Evolutionary conservation across 805 yeast species (phyloP), one percentile per base, ranked within the genome.

Genomic region (Wickerhamomyces bisporus): DNA sequence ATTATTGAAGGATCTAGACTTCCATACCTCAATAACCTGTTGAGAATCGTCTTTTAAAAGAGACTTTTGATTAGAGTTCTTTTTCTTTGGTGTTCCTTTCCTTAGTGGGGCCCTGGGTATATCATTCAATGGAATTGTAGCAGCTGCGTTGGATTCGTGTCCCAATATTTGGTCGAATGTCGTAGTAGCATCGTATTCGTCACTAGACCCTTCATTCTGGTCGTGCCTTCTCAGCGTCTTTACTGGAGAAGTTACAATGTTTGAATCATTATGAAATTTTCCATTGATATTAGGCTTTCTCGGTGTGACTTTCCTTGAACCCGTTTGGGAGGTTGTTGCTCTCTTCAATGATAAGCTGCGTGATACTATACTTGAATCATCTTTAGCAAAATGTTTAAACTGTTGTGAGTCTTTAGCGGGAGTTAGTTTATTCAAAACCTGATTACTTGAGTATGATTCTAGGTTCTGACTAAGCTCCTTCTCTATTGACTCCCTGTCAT

Each of bases 221-320:
- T 35, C 26, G 28, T 37, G 41, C 7, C 47, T 38, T 23, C 49
- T 41, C 34, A 42, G 29, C 9, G 49, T 41, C 35, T 49, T 53
- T 5, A 53, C 43, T 5, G 57, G 57, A 1, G 57, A 51, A 2
- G 53, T 47, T 6, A 44, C 42, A 10, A 51, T 46, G 29, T 44
- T 44, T 18, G 53, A 44, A 31, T 49, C 56, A 29, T 41, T 36
- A 17, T 44, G 46, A n/a, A 30, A 6, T 24, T 26, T 26, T 26
- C 24, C 24, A 30, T 30, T 12, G 10, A 19, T n/a, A 11, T n/a
- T 13, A 13, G 32, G 10, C 15, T 14, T 26, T 19, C 21, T 34
- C 14, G 36, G 36, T 19, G 32, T 34, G n/a, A 20, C 33, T n/a
- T 25, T 32, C 18, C 25, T 26, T 3, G 36, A 13, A 27, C 39